Conservation (phyloP, 352 stramenopile species). For the Pelagophyceae sp. region DNA sequence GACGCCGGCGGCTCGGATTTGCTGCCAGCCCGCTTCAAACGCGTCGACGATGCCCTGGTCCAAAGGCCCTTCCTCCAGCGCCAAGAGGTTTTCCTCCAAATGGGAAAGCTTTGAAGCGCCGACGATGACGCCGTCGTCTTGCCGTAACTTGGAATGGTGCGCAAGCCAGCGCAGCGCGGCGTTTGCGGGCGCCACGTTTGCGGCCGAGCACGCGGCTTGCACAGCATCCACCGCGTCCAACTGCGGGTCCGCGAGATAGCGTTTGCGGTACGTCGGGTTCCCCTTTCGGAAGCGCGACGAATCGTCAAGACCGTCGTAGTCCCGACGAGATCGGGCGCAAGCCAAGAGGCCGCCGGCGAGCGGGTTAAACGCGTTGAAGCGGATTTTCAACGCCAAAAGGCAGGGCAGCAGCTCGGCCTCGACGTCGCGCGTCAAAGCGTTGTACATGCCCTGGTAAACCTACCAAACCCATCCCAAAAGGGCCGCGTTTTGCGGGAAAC, state of each 20-base stretch:
- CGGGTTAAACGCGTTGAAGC: constrained; percentile 49
- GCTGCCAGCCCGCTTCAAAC: constrained; percentile 37
- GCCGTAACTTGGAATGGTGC: constrained; percentile 37
- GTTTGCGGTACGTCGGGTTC: constrained; percentile 27
- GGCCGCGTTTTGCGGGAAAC: no score
- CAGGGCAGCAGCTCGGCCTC: constrained; percentile 40
- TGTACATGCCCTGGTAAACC: constrained; percentile 52
- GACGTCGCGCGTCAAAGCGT: constrained; percentile 42
- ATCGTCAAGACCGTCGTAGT: constrained; percentile 31
- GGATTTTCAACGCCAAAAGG: constrained; percentile 35
- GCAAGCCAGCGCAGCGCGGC: constrained; percentile 40
- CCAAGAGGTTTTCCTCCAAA: constrained; percentile 33
- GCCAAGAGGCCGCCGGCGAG: constrained; percentile 35
- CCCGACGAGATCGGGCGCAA: constrained; percentile 32
- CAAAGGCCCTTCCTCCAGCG: constrained; percentile 26
- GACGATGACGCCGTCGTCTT: constrained; percentile 35
- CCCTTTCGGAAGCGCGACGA: constrained; percentile 29
- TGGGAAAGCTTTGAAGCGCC: constrained; percentile 32
- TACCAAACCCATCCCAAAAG: no score
- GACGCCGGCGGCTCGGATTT: constrained; percentile 23
- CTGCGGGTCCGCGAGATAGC: constrained; percentile 42
- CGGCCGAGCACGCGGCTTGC: constrained; percentile 25
- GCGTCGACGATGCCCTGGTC: constrained; percentile 30
- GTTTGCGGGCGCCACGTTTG: constrained; percentile 26
- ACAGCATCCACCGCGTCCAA: constrained; percentile 40